Evolutionary conservation across 352 stramenopile genomes (phyloP).

Genomic region (Globisporangium polare): DNA sequence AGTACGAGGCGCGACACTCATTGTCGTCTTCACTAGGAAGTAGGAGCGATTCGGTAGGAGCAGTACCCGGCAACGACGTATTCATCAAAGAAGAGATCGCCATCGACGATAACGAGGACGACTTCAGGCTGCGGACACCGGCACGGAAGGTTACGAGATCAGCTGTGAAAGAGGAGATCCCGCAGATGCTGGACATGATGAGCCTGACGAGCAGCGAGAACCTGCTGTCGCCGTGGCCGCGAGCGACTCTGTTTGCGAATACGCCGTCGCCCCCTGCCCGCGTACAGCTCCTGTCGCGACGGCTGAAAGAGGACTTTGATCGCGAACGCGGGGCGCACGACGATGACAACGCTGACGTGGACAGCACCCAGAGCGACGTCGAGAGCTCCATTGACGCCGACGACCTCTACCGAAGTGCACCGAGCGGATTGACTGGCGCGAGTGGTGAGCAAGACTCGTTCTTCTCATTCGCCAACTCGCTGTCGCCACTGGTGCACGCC

Average conservation of each 20-base stretch:
- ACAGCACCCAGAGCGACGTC: constrained; percentile 4
- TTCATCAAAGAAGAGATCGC: constrained; percentile 9
- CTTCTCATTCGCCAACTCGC: constrained; percentile 74
- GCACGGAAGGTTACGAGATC: constrained; percentile 5
- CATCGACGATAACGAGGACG: constrained; percentile 9
- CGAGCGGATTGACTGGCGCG: constrained; percentile 27
- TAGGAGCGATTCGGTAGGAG: neutral
- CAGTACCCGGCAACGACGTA: neutral
- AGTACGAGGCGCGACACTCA: neutral
- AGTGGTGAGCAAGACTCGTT: constrained; percentile 68
- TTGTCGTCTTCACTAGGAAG: constrained; percentile 1
- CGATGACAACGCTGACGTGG: constrained; percentile 16
- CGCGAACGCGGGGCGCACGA: constrained; percentile 14
- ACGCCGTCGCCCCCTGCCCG: constrained; percentile 27
- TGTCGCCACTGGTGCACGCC: constrained; percentile 53
- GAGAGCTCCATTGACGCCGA: constrained; percentile 21
- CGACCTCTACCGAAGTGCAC: constrained; percentile 35
- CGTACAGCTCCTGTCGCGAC: constrained; percentile 28
- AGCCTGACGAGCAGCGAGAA: constrained; percentile 11
- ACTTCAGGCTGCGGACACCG: constrained; percentile 17
- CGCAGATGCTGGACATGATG: constrained; percentile 18
- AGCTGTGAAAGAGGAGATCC: constrained; percentile 16
- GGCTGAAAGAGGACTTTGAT: constrained; percentile 36
- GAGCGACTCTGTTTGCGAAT: constrained; percentile 11
- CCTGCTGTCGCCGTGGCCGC: constrained; percentile 18